A percentile compares a stretch with the other conserved stretches of the same genome.
Conservation (phyloP, 2,329 filamentous ascomycete genomes). For the Monosporascus sp. region DNA sequence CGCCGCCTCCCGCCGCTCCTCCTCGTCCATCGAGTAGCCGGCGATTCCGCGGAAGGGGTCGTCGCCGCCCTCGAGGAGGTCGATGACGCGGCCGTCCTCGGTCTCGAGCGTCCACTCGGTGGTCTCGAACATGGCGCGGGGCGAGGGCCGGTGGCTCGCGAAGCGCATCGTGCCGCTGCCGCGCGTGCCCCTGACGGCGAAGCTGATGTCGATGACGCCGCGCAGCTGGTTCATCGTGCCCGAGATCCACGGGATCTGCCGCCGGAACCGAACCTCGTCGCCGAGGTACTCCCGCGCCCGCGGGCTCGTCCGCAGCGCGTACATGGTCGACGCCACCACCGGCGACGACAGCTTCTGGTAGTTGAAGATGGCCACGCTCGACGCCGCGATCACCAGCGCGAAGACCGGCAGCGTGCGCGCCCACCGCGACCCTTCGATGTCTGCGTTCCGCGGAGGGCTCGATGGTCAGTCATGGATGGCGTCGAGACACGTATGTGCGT, state of each 20-base stretch:
- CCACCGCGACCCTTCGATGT: conserved; percentile 55
- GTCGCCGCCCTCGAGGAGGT: conserved; percentile 67
- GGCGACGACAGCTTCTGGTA: conserved; percentile 93
- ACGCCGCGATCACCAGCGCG: conserved; percentile 61
- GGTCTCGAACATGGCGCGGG: conserved; percentile 70
- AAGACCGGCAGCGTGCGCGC: conserved; percentile 75
- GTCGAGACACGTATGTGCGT: background rate
- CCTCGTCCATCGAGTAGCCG: conserved; percentile 36
- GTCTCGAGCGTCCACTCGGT: conserved; percentile 82
- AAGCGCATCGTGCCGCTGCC: conserved; percentile 72
- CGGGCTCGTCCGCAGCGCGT: conserved; percentile 78
- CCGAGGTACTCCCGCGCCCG: conserved; percentile 73
- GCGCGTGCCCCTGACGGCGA: conserved; percentile 77
- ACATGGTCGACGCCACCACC: conserved; percentile 81
- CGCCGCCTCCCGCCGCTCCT: conserved; percentile 33
- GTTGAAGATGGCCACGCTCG: conserved; percentile 91
- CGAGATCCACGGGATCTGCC: conserved; percentile 75
- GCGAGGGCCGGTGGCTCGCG: conserved; percentile 61
- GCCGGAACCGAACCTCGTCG: conserved; percentile 78
- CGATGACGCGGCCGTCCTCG: conserved; percentile 54
- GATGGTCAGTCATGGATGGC: conserved; percentile 5
- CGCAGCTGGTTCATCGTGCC: conserved; percentile 92
- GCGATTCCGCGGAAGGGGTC: conserved; percentile 60
- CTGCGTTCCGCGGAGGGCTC: conserved; percentile 19
- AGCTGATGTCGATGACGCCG: conserved; percentile 81